Base-by-base conservation (phyloP, 2,329 filamentous ascomycete species). In the Aspergillus jensenii region DNA sequence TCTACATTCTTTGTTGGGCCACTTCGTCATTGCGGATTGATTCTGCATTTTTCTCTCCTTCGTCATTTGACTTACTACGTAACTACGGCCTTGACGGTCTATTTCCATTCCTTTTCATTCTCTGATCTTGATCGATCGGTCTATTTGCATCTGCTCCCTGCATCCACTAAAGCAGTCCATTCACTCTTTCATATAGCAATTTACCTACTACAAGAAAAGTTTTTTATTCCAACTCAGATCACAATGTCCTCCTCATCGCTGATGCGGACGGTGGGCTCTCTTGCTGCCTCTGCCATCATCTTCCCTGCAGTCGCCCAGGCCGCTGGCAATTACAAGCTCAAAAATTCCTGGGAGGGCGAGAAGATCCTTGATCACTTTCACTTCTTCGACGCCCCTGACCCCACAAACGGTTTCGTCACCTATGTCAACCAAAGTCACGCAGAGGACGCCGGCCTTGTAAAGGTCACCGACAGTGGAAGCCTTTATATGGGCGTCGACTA, bases 351-450 rank as follows among this genome's bases (percentile, higher is more conserved):
- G 68, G 70, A 76, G 11, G 78, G 78, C 6, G 67, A 76, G 21
- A 72, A 73, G 55, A 83, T 83, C 70, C 79, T 82, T 61, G 70
- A 78, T 31, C 72, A 76, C 55, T 83, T 83, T 65, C 73, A 79
- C 49, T 82, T 82, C 68, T 81, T 76, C 62, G 76, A 74, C 5
- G 74, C 73, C 1, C 52, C 72, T 2, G 81, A 83, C 63, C 80
- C 81, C 1, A 80, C 79, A 3, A 72, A 78, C 48, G 81, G 81
- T 21, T 81, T 78, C 61, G 80, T 83, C n/a, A 76, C 77, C 60
- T 83, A 81, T 61, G 67, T 78, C 49, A 71, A 77, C 53, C 71
- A 79, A 40, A 64, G 68, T 19, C 67, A 67, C n/a, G 77, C 78
- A 14, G 66, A 75, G 54, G 63, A 65, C 47, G 67, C 66, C 3